Conservation (phyloP, 2,329 filamentous ascomycete genomes). For the Verticillium nubilum region DNA sequence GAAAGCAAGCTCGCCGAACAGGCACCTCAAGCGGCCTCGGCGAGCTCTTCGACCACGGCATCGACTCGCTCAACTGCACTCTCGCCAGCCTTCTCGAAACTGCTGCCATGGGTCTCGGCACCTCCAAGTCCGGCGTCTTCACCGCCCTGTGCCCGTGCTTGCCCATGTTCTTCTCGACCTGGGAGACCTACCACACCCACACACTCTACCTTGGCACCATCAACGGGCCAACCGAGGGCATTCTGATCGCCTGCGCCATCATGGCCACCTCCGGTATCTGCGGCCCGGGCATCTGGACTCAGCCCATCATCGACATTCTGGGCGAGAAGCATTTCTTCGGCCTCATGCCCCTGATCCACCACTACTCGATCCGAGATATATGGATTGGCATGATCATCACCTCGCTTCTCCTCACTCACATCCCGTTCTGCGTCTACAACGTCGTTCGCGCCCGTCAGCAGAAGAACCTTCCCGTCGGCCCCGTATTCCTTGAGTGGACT, state of each 20-base stretch:
- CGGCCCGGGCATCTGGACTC: constrained; percentile 81
- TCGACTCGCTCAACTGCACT: constrained; percentile 96
- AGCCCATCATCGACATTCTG: constrained; percentile 65
- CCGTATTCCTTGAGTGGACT: constrained; percentile 89
- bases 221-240: constrained; percentile 94
- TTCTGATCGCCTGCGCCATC: constrained; percentile 79
- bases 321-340: constrained; percentile 49
- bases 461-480: constrained; percentile 67
- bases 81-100: constrained; percentile 86
- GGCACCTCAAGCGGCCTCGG: constrained; percentile 92
- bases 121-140: constrained; percentile 79
- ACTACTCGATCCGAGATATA: constrained; percentile 75
- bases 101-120: constrained; percentile 86
- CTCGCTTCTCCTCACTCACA: constrained; percentile 65
- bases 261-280: constrained; percentile 86
- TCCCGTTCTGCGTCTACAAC: constrained; percentile 86
- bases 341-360: constrained; percentile 56
- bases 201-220: constrained; percentile 93
- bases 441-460: constrained; percentile 71
- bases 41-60: constrained; percentile 97
- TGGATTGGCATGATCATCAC: constrained; percentile 71
- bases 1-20: constrained; percentile 92
- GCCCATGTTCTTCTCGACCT: constrained; percentile 99
- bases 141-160: constrained; percentile 87
- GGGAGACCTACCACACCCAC: constrained; percentile 99